phyloP scores from a whole-genome alignment of 768 basidiomycete genomes.

The Panus rudis region DNA sequence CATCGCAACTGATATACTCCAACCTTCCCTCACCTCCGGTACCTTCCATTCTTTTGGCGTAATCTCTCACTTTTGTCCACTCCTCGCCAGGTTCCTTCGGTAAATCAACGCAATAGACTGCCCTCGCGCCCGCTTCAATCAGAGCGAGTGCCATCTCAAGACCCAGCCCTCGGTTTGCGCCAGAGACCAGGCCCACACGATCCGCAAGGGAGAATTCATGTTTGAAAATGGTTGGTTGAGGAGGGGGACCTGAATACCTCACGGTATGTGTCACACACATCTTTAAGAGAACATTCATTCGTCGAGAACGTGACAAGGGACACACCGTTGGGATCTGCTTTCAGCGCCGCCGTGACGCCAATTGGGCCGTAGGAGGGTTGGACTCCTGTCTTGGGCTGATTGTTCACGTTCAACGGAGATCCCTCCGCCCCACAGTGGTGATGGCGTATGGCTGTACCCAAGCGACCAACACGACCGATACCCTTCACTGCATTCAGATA shows the following conservation, averaged over 20 bases:
- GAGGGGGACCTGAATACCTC: background rate
- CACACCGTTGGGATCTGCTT: slow-evolving; percentile 5
- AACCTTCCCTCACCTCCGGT: slow-evolving; percentile 21
- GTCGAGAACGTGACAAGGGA: background rate
- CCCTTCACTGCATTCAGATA: too few species aligned
- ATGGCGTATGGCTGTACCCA: too few species aligned
- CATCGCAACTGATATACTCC: slow-evolving; percentile 59
- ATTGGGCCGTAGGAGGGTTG: slow-evolving; percentile 28
- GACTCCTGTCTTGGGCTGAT: slow-evolving; percentile 5
- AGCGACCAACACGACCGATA: too few species aligned
- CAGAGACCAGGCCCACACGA: slow-evolving; percentile 26
- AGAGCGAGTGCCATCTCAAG: slow-evolving; percentile 71
- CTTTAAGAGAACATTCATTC: background rate
- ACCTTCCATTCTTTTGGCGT: slow-evolving; percentile 13
- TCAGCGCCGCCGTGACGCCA: slow-evolving; percentile 52
- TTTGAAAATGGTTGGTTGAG: slow-evolving; percentile 5
- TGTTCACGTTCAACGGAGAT: slow-evolving; percentile 1
- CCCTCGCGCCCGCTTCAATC: slow-evolving; percentile 57
- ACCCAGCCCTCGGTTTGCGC: slow-evolving; percentile 47
- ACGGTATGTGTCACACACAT: background rate
- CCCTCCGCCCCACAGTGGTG: too few species aligned
- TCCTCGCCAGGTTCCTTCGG: slow-evolving; percentile 45
- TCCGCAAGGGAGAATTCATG: slow-evolving; percentile 15
- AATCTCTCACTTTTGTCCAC: slow-evolving; percentile 44
- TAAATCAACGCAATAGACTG: slow-evolving; percentile 60